Conservation (phyloP, 1,284 basidiomycete genomes). For the Wallemia hederae region DNA sequence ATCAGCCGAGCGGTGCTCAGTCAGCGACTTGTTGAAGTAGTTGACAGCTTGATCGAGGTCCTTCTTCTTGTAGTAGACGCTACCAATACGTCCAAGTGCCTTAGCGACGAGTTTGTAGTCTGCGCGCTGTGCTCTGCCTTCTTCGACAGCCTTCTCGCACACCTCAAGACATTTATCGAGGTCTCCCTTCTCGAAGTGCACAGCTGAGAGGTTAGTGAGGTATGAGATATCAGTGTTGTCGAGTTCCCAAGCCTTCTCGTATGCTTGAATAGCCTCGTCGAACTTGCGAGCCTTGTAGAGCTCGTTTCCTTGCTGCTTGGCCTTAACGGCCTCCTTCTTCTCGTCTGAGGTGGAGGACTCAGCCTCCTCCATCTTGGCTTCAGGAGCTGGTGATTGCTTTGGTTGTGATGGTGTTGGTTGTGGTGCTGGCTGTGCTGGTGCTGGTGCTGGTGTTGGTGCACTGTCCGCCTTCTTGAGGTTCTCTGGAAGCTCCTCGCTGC, state of each 20-base stretch:
- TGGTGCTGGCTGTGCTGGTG: slow-evolving; percentile 16
- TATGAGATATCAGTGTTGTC: slow-evolving; percentile 84
- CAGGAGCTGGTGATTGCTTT: slow-evolving; percentile 18
- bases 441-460: slow-evolving; percentile 19
- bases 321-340: slow-evolving; percentile 41
- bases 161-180: slow-evolving; percentile 72
- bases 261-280: slow-evolving; percentile 37
- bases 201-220: slow-evolving; percentile 69
- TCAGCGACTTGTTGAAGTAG: slow-evolving; percentile 67
- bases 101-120: slow-evolving; percentile 29
- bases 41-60: slow-evolving; percentile 57
- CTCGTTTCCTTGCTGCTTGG: slow-evolving; percentile 47
- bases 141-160: slow-evolving; percentile 80
- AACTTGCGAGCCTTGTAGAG: slow-evolving; percentile 67
- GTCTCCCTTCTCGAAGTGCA: slow-evolving; percentile 73
- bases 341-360: slow-evolving; percentile 27
- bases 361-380: slow-evolving; percentile 25
- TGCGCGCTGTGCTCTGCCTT: slow-evolving; percentile 36
- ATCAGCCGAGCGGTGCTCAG: slow-evolving; percentile 88
- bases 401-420: slow-evolving; percentile 12
- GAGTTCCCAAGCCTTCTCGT: slow-evolving; percentile 64
- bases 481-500: slow-evolving; percentile 20
- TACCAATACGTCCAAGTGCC: slow-evolving; percentile 68
- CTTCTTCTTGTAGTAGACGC: slow-evolving; percentile 51
- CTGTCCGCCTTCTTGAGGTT: not conserved